These are phyloP conservation scores for Royoungia palumana DNA, from an alignment of 768 basidiomycete species.

Conservation along the genomic window DNA sequence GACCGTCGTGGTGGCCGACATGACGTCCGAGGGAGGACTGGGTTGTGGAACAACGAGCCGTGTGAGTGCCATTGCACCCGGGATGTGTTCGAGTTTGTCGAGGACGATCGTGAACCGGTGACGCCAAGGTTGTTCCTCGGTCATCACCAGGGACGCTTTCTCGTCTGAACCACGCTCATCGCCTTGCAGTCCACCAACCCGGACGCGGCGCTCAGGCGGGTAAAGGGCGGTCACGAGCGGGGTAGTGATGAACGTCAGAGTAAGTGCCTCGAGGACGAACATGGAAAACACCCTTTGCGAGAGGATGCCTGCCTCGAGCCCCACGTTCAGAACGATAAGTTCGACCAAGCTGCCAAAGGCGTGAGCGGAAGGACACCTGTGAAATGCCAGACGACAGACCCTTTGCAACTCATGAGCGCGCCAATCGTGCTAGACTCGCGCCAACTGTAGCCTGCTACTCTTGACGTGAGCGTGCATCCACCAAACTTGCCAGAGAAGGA, in stretches of 20 bases:
- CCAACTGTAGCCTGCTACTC: conserved; percentile 66
- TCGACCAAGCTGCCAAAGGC: conserved; percentile 67
- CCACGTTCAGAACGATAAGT: conserved; percentile 94
- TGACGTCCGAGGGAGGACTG: not conserved
- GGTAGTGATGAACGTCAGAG: conserved; percentile 84
- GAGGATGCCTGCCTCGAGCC: conserved; percentile 76
- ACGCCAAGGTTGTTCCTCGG: conserved; percentile 37
- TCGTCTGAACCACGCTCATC: conserved; percentile 29
- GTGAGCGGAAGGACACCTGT: not conserved
- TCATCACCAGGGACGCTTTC: conserved; percentile 2
- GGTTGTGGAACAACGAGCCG: conserved; percentile 64
- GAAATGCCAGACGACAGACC: conserved; percentile 40
- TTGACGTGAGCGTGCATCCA: conserved; percentile 73
- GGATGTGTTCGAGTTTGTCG: conserved; percentile 86
- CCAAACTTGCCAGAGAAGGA: conserved; percentile 90
- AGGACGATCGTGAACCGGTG: conserved; percentile 80
- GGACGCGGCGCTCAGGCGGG: conserved; percentile 57
- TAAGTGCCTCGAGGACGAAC: conserved; percentile 85
- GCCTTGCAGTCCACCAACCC: conserved; percentile 36
- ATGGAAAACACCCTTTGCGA: conserved; percentile 81
- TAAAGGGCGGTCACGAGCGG: conserved; percentile 68
- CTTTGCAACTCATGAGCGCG: conserved; percentile 94
- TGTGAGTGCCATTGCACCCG: conserved; percentile 85
- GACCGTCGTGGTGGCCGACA: conserved; percentile 11
- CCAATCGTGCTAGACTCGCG: conserved; percentile 85